These are phyloP conservation scores for Candida maltosa DNA, from an alignment of 805 yeast genomes.

Conservation along the genomic window DNA sequence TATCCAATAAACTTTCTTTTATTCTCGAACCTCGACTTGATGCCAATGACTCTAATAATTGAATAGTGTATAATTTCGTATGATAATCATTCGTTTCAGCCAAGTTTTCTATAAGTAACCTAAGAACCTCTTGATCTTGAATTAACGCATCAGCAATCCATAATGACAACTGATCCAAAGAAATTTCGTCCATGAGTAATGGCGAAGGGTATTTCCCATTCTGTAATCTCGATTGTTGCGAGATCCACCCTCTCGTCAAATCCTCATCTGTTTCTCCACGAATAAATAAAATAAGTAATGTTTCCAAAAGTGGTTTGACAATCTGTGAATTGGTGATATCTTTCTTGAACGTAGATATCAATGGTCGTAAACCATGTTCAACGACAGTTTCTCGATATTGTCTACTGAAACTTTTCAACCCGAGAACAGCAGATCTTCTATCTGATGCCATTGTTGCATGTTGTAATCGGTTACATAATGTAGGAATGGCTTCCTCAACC, in stretches of 20 bases:
- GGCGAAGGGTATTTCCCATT: conserved; percentile 83
- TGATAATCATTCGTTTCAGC: conserved; percentile 66
- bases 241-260: conserved; percentile 65
- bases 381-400: conserved; percentile 88
- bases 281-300: conserved; percentile 76
- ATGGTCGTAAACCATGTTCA: conserved; percentile 76
- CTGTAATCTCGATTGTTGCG: conserved; percentile 68
- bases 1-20: conserved; percentile 66
- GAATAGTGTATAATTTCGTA: conserved; percentile 75
- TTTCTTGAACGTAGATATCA: conserved; percentile 60
- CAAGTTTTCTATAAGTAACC: conserved; percentile 32
- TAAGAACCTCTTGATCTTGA: conserved; percentile 39
- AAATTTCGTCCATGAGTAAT: conserved; percentile 49
- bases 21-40: conserved; percentile 72
- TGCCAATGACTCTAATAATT: conserved; percentile 78
- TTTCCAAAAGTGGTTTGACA: conserved; percentile 79
- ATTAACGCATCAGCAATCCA: conserved; percentile 96
- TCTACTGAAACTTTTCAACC: conserved; percentile 83
- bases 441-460: conserved; percentile 82
- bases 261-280: conserved; percentile 64
- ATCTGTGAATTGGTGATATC: conserved; percentile 71
- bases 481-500: conserved; percentile 83
- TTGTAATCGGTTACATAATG: conserved; percentile 80
- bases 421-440: conserved; percentile 86
- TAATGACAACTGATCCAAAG: conserved; percentile 79